phyloP scores from a whole-genome alignment of 305 asterid species.

The Rubia tinctorum region DNA sequence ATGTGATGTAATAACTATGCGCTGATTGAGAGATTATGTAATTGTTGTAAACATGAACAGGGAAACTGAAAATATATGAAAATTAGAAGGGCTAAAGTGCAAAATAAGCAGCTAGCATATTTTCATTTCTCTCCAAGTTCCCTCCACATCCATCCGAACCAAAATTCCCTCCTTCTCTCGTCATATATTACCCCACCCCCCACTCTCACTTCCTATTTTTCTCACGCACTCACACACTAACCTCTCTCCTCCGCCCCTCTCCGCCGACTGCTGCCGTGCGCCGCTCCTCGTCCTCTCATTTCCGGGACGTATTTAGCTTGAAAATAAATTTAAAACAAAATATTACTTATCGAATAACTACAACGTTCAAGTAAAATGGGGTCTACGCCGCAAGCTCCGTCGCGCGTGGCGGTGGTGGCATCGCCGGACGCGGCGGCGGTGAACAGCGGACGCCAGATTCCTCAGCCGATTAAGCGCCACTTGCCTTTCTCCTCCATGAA shows the following conservation, averaged over 20 bases:
- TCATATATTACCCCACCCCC: conserved; percentile 18
- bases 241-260: conserved; percentile 35
- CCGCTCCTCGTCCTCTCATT: not conserved
- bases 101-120: conserved; percentile 4
- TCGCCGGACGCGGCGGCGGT: conserved; percentile 4
- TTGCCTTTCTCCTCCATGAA: conserved; percentile 77
- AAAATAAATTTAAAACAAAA: not conserved
- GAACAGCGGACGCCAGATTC: conserved; percentile 33
- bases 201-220: conserved; percentile 4
- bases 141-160: conserved; percentile 98
- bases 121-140: conserved; percentile 44
- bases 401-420: conserved; percentile 28
- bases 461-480: conserved; percentile 59
- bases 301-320: conserved; percentile 9
- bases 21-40: not conserved
- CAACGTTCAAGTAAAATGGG: conserved; percentile 28
- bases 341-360: not conserved
- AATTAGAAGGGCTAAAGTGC: conserved; percentile 8
- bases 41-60: not conserved
- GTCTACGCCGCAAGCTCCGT: conserved; percentile 48
- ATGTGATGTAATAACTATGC: not conserved
- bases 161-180: conserved; percentile 98
- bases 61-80: not conserved
- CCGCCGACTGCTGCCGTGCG: conserved; percentile 11
- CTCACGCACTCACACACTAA: conserved; percentile 27